Base-by-base conservation (phyloP, 495 filamentous ascomycete species). In the Aspergillus carlsbadensis region DNA sequence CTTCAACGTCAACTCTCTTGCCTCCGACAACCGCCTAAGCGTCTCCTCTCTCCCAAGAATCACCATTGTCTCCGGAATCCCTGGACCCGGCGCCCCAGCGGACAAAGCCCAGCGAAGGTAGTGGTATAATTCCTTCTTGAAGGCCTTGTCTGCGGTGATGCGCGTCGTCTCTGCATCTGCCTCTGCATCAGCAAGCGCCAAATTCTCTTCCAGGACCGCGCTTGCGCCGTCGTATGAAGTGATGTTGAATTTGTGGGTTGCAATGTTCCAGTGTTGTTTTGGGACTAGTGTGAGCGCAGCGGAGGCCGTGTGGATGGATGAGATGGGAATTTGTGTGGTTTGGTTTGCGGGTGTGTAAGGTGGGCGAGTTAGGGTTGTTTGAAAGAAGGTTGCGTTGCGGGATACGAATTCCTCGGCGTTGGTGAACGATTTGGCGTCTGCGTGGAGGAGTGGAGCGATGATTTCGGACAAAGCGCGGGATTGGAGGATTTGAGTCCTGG, bases 51-150 rank as follows among this genome's bases (percentile, higher is more conserved):
- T 80, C 0, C 90, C 89, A 10, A 95, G 65, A 1, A 88, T 71
- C 14, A 47, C 66, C 81, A 95, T 84, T 14, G 76, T 83, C 26
- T 79, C 70, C 0, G 78, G 74, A 18, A 88, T 70, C 2, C 74
- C 64, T 11, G 87, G 85, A 0, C 90, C 90, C 3, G 79, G 70
- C 10, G 72, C 70, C 8, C 79, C 81, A 15, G 72, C 87, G 0
- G 76, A 66, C 29, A 93, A 46, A 1, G 85, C 85, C 84, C 89
- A 88, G 44, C 90, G 81, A 51, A 92, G 69, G 56, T 87, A 81
- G 39, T 78, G 71, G 61, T 84, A 79, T 6, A 76, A 60, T 42
- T 69, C 67, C 58, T 71, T 77, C 61, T 80, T 78, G 61, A 71
- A 74, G 15, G 61, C 45, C 57, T 68, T 73, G 39, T 70, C 64